These are phyloP conservation scores for Trametes punicea DNA, from an alignment of 768 basidiomycete genomes.

Conservation along the genomic window DNA sequence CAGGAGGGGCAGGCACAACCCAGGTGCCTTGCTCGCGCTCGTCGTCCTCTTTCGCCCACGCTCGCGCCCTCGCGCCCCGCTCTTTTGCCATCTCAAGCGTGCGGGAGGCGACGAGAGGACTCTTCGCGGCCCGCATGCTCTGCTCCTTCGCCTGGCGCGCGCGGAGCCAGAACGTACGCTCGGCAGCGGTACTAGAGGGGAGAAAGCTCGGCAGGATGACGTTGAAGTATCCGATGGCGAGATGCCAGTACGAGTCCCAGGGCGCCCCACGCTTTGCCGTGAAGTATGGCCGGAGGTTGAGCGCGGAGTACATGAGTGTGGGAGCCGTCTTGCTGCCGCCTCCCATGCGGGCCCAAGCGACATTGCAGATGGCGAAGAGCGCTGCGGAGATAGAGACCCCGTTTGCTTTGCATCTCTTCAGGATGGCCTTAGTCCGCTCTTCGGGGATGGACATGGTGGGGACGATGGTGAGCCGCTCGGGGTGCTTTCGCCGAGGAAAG, in stretches of 20 bases:
- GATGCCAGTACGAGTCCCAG: slow-evolving; percentile 73
- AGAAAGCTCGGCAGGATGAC: slow-evolving; percentile 74
- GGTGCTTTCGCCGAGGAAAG: slow-evolving; percentile 52
- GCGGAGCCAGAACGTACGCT: slow-evolving; percentile 68
- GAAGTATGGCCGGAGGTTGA: slow-evolving; percentile 70
- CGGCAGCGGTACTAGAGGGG: slow-evolving; percentile 37
- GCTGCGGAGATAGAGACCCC: slow-evolving; percentile 75
- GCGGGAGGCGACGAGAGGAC: slow-evolving; percentile 56
- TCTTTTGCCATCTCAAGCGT: slow-evolving; percentile 62
- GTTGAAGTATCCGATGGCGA: slow-evolving; percentile 82
- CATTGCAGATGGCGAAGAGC: slow-evolving; percentile 70
- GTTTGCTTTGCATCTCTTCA: slow-evolving; percentile 66
- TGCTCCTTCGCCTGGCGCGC: slow-evolving; percentile 67
- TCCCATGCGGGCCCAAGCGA: slow-evolving; percentile 64
- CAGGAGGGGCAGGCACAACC: slow-evolving; percentile 23
- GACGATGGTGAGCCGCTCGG: slow-evolving; percentile 58
- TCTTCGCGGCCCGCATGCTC: slow-evolving; percentile 62
- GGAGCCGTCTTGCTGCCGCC: slow-evolving; percentile 46
- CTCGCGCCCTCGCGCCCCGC: slow-evolving; percentile 55
- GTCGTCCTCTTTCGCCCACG: slow-evolving; percentile 77
- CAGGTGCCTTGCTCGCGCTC: slow-evolving; percentile 47
- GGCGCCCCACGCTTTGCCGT: slow-evolving; percentile 34
- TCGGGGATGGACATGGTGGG: slow-evolving; percentile 60
- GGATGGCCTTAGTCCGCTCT: slow-evolving; percentile 55
- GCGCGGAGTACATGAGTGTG: slow-evolving; percentile 82